Evolutionary conservation across 2,329 filamentous ascomycete species (phyloP), one percentile per base, ranked within the genome.

Genomic region (Dactylellina parvicollis): DNA sequence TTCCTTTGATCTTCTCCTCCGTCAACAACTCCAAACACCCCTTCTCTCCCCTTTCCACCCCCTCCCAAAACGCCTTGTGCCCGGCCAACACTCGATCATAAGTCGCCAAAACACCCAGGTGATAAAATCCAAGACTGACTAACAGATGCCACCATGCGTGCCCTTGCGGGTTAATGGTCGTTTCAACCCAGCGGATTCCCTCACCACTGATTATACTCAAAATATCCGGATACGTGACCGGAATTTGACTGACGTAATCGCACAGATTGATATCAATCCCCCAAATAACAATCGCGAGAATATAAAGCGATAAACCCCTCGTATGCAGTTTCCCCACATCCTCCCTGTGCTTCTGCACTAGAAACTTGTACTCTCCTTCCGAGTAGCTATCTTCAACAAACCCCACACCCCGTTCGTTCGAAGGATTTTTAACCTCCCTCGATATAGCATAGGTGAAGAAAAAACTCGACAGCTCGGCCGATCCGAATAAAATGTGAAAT

Each of bases 121-220:
- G 50, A 22, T 72, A 72, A 49, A 72, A 72, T 24, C 67, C 67
- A 52, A 60, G 32, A 28, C 67, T 72, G 4, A 72, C 67, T 3
- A 72, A 24, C 12, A 72, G 54, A 34, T 72, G 67, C 67, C 67
- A 72, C 67, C 67, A 72, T 4, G 67, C 67, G 28, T 72, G 67
- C 26, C 67, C 67, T 38, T 72, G 67, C 16, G 67, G 67, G 40
- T 72, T 72, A 28, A 72, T 50, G 2, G 67, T 72, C 1, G 67
- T 65, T 16, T 42, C 10, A 12, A 60, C 40, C 67, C 59, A 72
- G 8, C 60, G 34, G 3, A 72, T 9, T 1, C 46, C 59, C 10
- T 44, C 36, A 1, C 24, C n/a, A 20, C 28, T 40, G 1, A 52
- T 5, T 5, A 62, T 18, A 40, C 44, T 40, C 2, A n/a, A 22